Percentiles rank a stretch among this genome's conserved stretches.
Evolutionary conservation across 108 stramenopile genomes (phyloP).

Genomic region (Pseudonitzschia multistriata): DNA sequence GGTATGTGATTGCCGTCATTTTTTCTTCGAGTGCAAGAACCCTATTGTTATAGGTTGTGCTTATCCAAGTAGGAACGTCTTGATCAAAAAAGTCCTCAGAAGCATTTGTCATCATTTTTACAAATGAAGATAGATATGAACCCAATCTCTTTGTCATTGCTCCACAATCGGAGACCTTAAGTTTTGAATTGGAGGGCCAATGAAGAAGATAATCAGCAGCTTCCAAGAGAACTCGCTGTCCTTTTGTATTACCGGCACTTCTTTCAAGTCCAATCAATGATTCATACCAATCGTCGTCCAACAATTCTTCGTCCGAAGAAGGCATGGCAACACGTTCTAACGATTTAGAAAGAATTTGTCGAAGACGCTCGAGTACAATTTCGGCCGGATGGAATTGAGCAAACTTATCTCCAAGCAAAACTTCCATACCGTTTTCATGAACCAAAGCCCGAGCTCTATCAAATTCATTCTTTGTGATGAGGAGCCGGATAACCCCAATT

Average conservation of each 20-base stretch:
- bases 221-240: conserved; percentile 29
- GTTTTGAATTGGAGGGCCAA: conserved; percentile 41
- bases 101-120: conserved; percentile 22
- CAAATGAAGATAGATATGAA: conserved; percentile 40
- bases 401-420: conserved; percentile 35
- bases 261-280: conserved; percentile 12
- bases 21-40: conserved; percentile 18
- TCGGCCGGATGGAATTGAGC: conserved; percentile 51
- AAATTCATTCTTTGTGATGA: conserved; percentile 39
- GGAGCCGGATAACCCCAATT: conserved; percentile 47
- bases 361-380: conserved; percentile 50
- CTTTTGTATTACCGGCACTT: conserved; percentile 21
- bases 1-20: conserved; percentile 18
- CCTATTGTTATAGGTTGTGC: conserved; percentile 8
- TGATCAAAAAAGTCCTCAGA: conserved; percentile 22
- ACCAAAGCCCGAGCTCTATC: conserved; percentile 42
- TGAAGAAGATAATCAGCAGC: conserved; percentile 45
- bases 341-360: conserved; percentile 39
- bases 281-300: conserved; percentile 20
- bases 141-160: conserved; percentile 33
- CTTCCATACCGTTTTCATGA: conserved; percentile 20
- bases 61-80: conserved; percentile 13
- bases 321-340: neutral
- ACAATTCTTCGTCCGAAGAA: conserved; percentile 1
- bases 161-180: conserved; percentile 18